Evolutionary conservation across 2,329 filamentous ascomycete species (phyloP), one percentile per base, ranked within the genome.

Genomic region (Zasmidium cellare): DNA sequence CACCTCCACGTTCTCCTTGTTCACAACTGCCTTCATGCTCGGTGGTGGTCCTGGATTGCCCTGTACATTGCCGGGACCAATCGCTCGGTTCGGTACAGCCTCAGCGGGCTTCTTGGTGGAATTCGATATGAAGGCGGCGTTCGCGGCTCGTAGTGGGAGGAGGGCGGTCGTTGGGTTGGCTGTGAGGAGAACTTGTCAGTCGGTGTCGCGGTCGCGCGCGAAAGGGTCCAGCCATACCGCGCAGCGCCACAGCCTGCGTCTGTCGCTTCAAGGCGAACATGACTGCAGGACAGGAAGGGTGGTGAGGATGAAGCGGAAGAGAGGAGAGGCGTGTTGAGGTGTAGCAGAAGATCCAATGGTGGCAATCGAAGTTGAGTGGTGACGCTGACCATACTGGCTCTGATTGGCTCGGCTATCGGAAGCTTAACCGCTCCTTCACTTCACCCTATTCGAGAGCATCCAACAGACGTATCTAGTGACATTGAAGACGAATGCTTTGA

Each of bases 141-240:
- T 70, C 69, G 82, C 75, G 69, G 82, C 80, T 74, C 87, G 82
- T 75, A 86, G 84, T 65, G 87, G 84, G 60, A 87, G 73, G 69
- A 90, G 77, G 58, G 85, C 79, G 56, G 80, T 80, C 54, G 83
- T 77, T 65, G 89, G 88, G 77, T 86, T 89, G 75, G 80, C 89
- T 91, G 71, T 68, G 19, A 41, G 48, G 31, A 28, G 31, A 19
- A 35, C 35, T 48, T 61, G 65, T 72, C 58, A 71, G 64, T 68
- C 59, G 49, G 51, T 46, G 56, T 59, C 38, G 56, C 51, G 24
- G 48, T 50, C 56, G 51, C 51, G 53, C 41, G 41, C 24, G 46
- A 11, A 50, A 23, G 25, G 53, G 63, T 50, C 59, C 59, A 49
- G 52, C 72, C 77, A 56, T 75, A 84, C 81, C 80, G 77, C 81